phyloP scores from a whole-genome alignment of 352 stramenopile species.

The Ophiocytium majus region DNA sequence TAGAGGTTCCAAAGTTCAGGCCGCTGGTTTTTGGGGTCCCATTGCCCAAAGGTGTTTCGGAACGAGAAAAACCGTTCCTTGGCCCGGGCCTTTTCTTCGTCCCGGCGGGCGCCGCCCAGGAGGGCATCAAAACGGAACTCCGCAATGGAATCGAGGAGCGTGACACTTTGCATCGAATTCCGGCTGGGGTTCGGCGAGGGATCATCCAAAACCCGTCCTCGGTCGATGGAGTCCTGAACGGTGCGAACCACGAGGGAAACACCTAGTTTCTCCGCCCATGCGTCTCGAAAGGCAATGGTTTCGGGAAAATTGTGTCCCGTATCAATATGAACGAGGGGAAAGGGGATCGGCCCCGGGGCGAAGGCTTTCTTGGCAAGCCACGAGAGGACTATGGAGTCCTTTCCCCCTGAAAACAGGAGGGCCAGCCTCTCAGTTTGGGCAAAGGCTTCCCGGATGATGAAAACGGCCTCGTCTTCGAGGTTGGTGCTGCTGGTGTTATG shows the following conservation, averaged over 20 bases:
- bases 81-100: constrained; percentile 9
- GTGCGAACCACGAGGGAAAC: not conserved
- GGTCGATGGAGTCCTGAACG: not conserved
- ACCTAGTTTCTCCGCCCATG: not conserved
- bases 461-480: constrained; percentile 5
- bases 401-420: not conserved
- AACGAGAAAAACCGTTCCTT: constrained; percentile 4
- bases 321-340: constrained; percentile 8
- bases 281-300: not conserved
- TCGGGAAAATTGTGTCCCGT: constrained; percentile 10
- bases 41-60: not conserved
- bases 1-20: not conserved
- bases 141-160: not conserved
- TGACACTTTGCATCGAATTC: not conserved
- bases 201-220: not conserved
- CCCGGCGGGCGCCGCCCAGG: not conserved
- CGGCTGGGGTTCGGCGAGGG: not conserved
- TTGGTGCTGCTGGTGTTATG: too few relatives aligned
- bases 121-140: constrained; percentile 1
- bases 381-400: not conserved
- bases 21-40: not conserved
- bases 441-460: not conserved
- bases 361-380: not conserved
- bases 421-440: not conserved
- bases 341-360: not conserved